phyloP scores from a whole-genome alignment of 768 basidiomycete species.

The Mycena sanguinolenta region DNA sequence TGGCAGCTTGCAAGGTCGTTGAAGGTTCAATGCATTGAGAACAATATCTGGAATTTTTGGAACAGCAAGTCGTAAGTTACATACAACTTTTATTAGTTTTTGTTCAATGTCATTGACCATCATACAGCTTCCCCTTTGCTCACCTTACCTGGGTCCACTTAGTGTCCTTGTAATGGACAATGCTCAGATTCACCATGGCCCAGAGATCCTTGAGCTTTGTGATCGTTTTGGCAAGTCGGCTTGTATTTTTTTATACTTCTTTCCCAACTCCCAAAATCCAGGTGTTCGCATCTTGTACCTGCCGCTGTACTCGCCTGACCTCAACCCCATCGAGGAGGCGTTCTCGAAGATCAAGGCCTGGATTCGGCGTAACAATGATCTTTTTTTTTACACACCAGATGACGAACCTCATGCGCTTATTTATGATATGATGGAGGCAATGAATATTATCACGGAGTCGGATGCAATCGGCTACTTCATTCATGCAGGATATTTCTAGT shows the following conservation, averaged over 20 bases:
- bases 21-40: conserved; percentile 23
- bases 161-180: conserved; percentile 4
- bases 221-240: conserved; percentile 3
- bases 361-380: neutral
- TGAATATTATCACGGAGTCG: neutral
- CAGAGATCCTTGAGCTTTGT: conserved; percentile 5
- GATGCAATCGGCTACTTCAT: neutral
- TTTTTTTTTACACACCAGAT: neutral
- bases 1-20: conserved; percentile 1
- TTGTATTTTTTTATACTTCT: neutral
- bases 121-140: conserved; percentile 5
- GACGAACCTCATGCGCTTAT: neutral
- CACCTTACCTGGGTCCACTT: neutral
- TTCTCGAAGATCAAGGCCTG: neutral
- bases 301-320: neutral
- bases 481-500: neutral
- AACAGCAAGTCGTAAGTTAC: conserved; percentile 3
- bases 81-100: neutral
- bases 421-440: neutral
- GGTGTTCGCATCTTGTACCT: neutral
- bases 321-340: neutral
- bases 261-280: neutral
- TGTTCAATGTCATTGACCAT: neutral
- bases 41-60: conserved; percentile 13
- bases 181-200: conserved; percentile 19